Evolutionary conservation across 495 filamentous ascomycete genomes (phyloP).

Genomic region (Pseudomonodictys pantanalensis): DNA sequence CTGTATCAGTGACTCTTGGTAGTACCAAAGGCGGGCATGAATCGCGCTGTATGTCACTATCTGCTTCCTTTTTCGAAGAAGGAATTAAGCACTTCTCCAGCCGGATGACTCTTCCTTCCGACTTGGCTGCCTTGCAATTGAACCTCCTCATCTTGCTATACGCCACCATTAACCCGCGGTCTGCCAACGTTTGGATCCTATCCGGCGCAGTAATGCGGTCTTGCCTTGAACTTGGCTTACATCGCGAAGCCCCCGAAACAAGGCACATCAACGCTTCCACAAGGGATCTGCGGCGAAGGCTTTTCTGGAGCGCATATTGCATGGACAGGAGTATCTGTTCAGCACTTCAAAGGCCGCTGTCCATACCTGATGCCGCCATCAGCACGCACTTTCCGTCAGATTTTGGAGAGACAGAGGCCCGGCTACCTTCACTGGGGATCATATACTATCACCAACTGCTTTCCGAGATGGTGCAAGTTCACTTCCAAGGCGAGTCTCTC

Average conservation of each 20-base stretch:
- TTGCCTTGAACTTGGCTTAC: slow-evolving; percentile 11
- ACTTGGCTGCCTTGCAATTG: slow-evolving; percentile 4
- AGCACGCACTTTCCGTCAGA: slow-evolving; percentile 6
- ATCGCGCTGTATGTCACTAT: slow-evolving; percentile 13
- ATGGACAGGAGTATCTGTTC: slow-evolving; percentile 16
- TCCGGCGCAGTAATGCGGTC: slow-evolving; percentile 16
- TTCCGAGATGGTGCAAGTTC: slow-evolving; percentile 12
- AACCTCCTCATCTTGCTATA: slow-evolving; percentile 13
- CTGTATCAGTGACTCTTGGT: slow-evolving; percentile 7
- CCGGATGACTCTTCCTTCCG: slow-evolving; percentile 2
- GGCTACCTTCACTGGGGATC: slow-evolving; percentile 1
- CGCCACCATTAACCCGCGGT: slow-evolving; percentile 14
- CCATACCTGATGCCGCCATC: slow-evolving; percentile 17
- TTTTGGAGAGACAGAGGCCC: not conserved
- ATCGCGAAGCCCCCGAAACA: slow-evolving; percentile 6
- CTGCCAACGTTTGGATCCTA: slow-evolving; percentile 20
- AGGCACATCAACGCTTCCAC: not conserved
- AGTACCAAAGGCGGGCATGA: slow-evolving; percentile 14
- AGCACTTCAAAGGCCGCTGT: slow-evolving; percentile 10
- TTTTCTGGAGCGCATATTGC: slow-evolving; percentile 20
- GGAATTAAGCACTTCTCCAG: slow-evolving; percentile 11
- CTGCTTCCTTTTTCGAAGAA: slow-evolving; percentile 14
- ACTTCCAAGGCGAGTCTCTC: slow-evolving; percentile 16
- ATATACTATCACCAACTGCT: slow-evolving; percentile 17
- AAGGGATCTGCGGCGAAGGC: not conserved